Percentiles rank a stretch among this genome's conserved stretches.
phyloP scores from a whole-genome alignment of 371 early-diverging fungal genomes.

The Mucor piriformis region DNA sequence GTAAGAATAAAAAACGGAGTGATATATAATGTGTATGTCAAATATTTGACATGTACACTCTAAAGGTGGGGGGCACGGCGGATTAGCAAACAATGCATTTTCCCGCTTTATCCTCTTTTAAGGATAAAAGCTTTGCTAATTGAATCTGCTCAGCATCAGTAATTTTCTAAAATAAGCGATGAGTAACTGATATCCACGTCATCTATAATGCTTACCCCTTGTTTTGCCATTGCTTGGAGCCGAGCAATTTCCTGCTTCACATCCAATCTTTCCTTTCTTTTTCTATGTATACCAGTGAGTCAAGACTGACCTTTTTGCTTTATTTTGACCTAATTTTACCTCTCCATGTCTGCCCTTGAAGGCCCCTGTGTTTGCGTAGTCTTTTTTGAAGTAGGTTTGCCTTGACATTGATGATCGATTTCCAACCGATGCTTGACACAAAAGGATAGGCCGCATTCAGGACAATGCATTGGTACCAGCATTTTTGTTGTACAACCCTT shows the following conservation, averaged over 20 bases:
- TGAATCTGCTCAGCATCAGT: slow-evolving; percentile 43
- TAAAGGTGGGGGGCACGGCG: no score
- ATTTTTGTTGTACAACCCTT: slow-evolving; percentile 59
- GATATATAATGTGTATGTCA: not conserved
- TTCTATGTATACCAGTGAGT: not conserved
- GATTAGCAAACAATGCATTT: slow-evolving; percentile 25
- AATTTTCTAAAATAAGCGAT: slow-evolving; percentile 17
- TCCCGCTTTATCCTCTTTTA: slow-evolving; percentile 17
- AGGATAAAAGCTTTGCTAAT: slow-evolving; percentile 37
- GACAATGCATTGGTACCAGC: slow-evolving; percentile 61
- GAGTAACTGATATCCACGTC: not conserved
- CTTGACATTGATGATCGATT: slow-evolving; percentile 59
- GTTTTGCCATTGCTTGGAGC: slow-evolving; percentile 33
- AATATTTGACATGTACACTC: no score
- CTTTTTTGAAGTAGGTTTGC: slow-evolving; percentile 16
- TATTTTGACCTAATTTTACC: no score
- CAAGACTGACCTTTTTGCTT: no score
- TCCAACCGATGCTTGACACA: slow-evolving; percentile 70
- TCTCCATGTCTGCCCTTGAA: slow-evolving; percentile 33
- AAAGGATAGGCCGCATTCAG: slow-evolving; percentile 58
- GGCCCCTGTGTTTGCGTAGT: slow-evolving; percentile 1
- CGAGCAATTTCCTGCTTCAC: slow-evolving; percentile 34
- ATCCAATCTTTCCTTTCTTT: slow-evolving; percentile 17
- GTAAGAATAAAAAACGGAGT: not conserved
- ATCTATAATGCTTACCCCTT: slow-evolving; percentile 11